Percentiles rank a stretch among this genome's conserved stretches.
Evolutionary conservation across 208 protist species (phyloP).

Genomic region (Kentomonas sorsogonicus): DNA sequence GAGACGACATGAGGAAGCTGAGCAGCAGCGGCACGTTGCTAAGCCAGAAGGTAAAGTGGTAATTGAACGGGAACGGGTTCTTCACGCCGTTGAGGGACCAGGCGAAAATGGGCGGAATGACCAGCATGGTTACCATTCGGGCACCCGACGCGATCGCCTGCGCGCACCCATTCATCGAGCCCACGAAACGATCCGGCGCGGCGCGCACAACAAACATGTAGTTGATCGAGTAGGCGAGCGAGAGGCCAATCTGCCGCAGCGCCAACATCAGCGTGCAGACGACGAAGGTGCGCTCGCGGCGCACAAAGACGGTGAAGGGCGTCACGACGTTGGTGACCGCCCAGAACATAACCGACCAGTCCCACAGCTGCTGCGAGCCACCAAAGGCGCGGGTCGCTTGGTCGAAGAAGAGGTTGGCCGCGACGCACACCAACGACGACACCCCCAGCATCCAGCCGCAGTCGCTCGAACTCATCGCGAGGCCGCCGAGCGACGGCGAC

Average conservation of each 20-base stretch:
- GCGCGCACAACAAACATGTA: conserved; percentile 48
- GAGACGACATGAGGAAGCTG: conserved; percentile 20
- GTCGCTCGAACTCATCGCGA: conserved; percentile 20
- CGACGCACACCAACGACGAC: conserved; percentile 36
- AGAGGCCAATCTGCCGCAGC: conserved; percentile 34
- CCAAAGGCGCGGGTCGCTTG: conserved; percentile 18
- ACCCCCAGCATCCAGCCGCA: conserved; percentile 33
- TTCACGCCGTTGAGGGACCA: conserved; percentile 38
- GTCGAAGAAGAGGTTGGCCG: conserved; percentile 35
- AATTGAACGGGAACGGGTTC: conserved; percentile 45
- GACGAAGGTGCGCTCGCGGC: conserved; percentile 5
- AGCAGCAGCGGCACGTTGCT: conserved; percentile 36
- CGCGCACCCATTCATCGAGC: conserved; percentile 52
- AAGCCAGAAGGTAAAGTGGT: conserved; percentile 39
- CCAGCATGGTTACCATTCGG: conserved; percentile 36
- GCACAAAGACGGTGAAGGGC: conserved; percentile 14
- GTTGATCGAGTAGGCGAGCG: conserved; percentile 45
- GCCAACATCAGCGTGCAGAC: conserved; percentile 16
- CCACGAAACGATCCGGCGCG: conserved; percentile 38
- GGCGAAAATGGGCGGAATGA: conserved; percentile 50
- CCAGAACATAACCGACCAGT: conserved; percentile 40
- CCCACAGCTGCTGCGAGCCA: too few species aligned
- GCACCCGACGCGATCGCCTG: conserved; percentile 36
- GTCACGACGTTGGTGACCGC: conserved; percentile 11
- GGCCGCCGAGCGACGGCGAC: conserved; percentile 19